Percentiles rank a stretch among this genome's conserved stretches.
Conservation (phyloP, 1,284 basidiomycete genomes). For the Lentinula novae-zelandiae region DNA sequence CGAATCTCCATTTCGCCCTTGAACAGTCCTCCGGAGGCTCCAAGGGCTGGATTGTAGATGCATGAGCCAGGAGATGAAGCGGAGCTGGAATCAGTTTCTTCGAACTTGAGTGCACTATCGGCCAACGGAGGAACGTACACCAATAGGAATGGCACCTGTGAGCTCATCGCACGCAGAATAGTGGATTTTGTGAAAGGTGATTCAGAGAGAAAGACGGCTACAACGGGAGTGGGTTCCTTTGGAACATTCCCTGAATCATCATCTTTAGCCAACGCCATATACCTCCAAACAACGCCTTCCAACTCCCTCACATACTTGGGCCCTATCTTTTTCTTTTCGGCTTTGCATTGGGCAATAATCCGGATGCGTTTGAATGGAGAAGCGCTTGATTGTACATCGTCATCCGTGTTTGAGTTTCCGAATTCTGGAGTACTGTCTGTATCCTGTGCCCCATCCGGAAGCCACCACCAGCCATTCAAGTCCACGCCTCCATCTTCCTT, state of each 20-base stretch:
- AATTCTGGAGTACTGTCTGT: constrained; percentile 3
- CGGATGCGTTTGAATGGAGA: constrained; percentile 48
- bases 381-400: not conserved
- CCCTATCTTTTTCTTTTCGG: constrained; percentile 74
- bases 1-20: constrained; percentile 57
- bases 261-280: constrained; percentile 21
- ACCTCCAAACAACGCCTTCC: constrained; percentile 74
- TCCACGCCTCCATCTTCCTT: constrained; percentile 84
- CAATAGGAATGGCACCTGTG: constrained; percentile 71
- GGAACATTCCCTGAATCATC: not conserved
- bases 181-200: constrained; percentile 72
- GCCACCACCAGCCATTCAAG: constrained; percentile 91
- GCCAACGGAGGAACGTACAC: constrained; percentile 60
- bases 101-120: constrained; percentile 6
- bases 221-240: constrained; percentile 32
- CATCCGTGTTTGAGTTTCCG: not conserved
- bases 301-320: constrained; percentile 83
- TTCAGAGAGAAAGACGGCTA: constrained; percentile 74
- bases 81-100: not conserved
- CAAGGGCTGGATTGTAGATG: constrained; percentile 65
- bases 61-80: constrained; percentile 34
- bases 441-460: constrained; percentile 39
- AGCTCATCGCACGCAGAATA: constrained; percentile 64
- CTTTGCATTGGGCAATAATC: constrained; percentile 89
- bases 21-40: constrained; percentile 47